Evolutionary conservation across 2,329 filamentous ascomycete genomes (phyloP).

Genomic region (Ophiostoma pallidulum): DNA sequence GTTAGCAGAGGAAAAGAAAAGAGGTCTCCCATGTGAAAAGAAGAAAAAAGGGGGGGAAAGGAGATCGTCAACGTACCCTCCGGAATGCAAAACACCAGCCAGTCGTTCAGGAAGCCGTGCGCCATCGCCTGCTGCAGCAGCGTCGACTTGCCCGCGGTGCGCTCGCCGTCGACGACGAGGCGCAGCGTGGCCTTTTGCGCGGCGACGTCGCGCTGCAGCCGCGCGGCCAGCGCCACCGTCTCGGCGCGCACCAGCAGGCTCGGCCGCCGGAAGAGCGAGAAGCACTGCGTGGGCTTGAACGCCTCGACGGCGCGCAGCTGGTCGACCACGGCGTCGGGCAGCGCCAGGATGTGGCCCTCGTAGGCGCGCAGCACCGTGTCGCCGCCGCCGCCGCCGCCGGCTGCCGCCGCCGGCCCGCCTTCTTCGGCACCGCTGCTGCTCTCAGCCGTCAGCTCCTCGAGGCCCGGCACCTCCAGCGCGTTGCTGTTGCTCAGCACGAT

Average conservation of each 20-base stretch:
- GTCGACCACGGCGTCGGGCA: constrained; percentile 65
- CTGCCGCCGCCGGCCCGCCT: neutral
- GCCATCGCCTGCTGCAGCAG: constrained; percentile 75
- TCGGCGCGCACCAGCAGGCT: constrained; percentile 70
- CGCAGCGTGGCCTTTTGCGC: constrained; percentile 46
- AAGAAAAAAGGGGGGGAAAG: neutral
- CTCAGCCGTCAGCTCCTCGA: constrained; percentile 50
- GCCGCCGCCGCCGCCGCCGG: too few relatives aligned
- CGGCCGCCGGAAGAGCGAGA: constrained; percentile 76
- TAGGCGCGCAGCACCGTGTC: constrained; percentile 36
- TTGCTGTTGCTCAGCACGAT: constrained; percentile 93
- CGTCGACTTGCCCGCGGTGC: constrained; percentile 76
- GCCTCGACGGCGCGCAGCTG: constrained; percentile 74
- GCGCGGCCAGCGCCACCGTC: constrained; percentile 59
- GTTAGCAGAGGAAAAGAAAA: neutral
- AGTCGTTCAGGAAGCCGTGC: constrained; percentile 71
- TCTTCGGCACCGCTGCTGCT: neutral
- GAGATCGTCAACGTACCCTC: constrained; percentile 79
- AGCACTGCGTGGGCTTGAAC: constrained; percentile 84
- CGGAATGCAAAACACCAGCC: constrained; percentile 82
- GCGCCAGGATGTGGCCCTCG: constrained; percentile 55
- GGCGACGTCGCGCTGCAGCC: constrained; percentile 46
- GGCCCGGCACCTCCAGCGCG: constrained; percentile 64
- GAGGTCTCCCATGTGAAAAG: neutral
- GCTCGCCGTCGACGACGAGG: constrained; percentile 63